A percentile compares a stretch with the other conserved stretches of the same genome.
Evolutionary conservation across 176 grass and related monocot genomes (phyloP).

Genomic region (Elaeis guineensis): DNA sequence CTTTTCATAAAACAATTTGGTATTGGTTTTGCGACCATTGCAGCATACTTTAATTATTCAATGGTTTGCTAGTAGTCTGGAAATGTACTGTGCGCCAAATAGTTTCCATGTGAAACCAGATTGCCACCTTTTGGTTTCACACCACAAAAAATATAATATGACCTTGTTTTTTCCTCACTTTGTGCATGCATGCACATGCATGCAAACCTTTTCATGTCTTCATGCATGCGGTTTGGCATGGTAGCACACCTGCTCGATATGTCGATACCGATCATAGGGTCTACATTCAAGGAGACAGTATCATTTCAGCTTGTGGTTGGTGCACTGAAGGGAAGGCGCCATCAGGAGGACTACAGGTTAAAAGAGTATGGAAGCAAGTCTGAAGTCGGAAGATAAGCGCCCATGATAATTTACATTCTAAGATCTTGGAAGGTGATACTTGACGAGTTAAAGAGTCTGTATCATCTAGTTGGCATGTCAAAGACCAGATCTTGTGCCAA

Average conservation of each 20-base stretch:
- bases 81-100: no score
- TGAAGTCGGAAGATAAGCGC: conserved; percentile 68
- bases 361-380: conserved; percentile 86
- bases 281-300: conserved; percentile 81
- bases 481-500: conserved; percentile 8
- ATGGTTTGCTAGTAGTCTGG: no score
- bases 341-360: conserved; percentile 86
- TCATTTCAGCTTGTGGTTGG: conserved; percentile 78
- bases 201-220: no score
- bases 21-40: no score
- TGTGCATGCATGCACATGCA: no score
- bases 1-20: no score
- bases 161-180: no score
- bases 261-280: conserved; percentile 78
- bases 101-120: no score
- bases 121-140: no score
- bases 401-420: conserved; percentile 72
- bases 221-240: conserved; percentile 48
- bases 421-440: conserved; percentile 52
- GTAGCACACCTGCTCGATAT: conserved; percentile 73
- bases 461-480: not conserved
- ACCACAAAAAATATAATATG: no score
- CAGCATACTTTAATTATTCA: no score
- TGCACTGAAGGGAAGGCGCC: conserved; percentile 97
- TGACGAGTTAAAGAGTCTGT: conserved; percentile 22